Evolutionary conservation across 129 eudicot species (phyloP).

Genomic region (Pulicaria dysenterica): DNA sequence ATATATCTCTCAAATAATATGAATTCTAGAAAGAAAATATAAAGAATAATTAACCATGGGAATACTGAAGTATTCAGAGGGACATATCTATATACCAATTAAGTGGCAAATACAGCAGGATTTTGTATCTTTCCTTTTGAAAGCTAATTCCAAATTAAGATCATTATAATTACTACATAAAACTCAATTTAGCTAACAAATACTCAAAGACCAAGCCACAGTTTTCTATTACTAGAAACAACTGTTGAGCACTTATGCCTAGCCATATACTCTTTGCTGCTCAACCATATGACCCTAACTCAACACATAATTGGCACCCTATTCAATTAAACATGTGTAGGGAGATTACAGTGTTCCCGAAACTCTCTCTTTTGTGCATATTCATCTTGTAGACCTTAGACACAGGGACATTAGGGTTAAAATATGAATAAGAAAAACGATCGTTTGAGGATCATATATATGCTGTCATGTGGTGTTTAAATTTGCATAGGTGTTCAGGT

Average conservation of each 20-base stretch:
- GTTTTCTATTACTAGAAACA: slow-evolving; percentile 2
- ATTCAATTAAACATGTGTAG: slow-evolving; percentile 10
- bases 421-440: background rate
- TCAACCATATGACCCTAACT: slow-evolving; percentile 10
- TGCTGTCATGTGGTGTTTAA: background rate
- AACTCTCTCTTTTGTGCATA: slow-evolving; percentile 28
- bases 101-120: background rate
- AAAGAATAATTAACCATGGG: background rate
- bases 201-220: slow-evolving; percentile 11
- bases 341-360: slow-evolving; percentile 21
- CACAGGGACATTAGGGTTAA: too few species aligned
- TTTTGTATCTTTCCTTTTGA: slow-evolving; percentile 5
- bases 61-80: background rate
- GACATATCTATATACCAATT: background rate
- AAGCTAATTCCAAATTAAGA: background rate
- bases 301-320: background rate
- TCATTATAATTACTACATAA: background rate
- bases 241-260: background rate
- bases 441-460: background rate
- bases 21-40: too few species aligned
- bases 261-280: background rate
- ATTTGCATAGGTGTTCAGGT: too few species aligned
- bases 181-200: background rate
- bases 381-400: too few species aligned
- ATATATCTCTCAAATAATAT: too few species aligned